A percentile compares a stretch with the other conserved stretches of the same genome.
Evolutionary conservation across 768 basidiomycete genomes (phyloP).

Genomic region (Boletus tylopilopsis): DNA sequence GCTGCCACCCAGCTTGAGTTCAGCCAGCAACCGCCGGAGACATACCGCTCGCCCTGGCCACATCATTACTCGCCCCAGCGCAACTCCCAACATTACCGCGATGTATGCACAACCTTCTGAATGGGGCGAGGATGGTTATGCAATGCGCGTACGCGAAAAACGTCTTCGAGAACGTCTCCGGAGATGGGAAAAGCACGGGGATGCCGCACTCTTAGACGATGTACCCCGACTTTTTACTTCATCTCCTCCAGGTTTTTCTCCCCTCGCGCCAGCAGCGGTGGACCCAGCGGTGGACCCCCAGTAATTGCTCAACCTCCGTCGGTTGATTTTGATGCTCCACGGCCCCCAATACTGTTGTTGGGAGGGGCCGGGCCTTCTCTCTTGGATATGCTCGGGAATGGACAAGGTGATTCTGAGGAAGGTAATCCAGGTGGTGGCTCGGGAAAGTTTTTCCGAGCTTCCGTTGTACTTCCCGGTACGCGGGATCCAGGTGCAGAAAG

Average conservation of each 20-base stretch:
- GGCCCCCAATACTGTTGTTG: constrained; percentile 23
- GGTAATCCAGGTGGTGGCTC: constrained; percentile 7
- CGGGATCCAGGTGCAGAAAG: constrained; percentile 56
- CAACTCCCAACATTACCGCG: constrained; percentile 24
- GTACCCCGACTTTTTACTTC: constrained; percentile 49
- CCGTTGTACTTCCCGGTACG: constrained; percentile 60
- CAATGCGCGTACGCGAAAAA: constrained; percentile 65
- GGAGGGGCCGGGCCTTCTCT: constrained; percentile 21
- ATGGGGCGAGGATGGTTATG: constrained; percentile 64
- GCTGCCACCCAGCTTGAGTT: neutral
- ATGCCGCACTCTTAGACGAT: constrained; percentile 56
- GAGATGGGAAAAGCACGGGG: constrained; percentile 66
- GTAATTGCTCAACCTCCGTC: constrained; percentile 26
- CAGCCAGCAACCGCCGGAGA: constrained; percentile 5
- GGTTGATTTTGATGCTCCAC: constrained; percentile 22
- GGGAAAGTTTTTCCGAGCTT: constrained; percentile 59
- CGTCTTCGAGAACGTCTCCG: constrained; percentile 67
- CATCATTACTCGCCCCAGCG: constrained; percentile 30
- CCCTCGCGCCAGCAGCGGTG: neutral
- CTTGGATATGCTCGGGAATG: constrained; percentile 24
- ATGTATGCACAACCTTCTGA: constrained; percentile 31
- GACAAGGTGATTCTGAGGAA: constrained; percentile 16
- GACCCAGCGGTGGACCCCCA: constrained; percentile 7
- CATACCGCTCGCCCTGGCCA: constrained; percentile 20
- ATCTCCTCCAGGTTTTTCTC: constrained; percentile 15